A percentile compares a stretch with the other conserved stretches of the same genome.
Evolutionary conservation across 75 land plant species (phyloP).

Genomic region (Pseudotsuga menziesii): DNA sequence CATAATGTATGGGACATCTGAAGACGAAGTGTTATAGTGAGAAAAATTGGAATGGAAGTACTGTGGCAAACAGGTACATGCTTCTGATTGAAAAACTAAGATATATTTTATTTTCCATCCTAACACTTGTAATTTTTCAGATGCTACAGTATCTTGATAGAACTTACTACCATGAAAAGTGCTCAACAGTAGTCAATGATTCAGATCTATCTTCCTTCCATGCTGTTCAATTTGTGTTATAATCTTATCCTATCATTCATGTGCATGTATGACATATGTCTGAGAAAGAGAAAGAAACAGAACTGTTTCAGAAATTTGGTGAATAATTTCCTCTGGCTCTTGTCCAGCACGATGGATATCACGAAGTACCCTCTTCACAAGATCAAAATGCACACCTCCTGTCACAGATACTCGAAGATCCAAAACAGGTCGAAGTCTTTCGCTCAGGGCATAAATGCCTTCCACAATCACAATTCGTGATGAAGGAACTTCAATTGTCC

Average conservation of each 20-base stretch:
- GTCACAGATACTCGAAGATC: constrained; percentile 86
- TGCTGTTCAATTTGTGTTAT: neutral
- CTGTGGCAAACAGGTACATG: no score
- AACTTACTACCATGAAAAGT: neutral
- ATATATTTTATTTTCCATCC: neutral
- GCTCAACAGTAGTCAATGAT: neutral
- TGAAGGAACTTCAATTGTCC: constrained; percentile 78
- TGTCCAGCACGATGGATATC: constrained; percentile 95
- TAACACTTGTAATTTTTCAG: neutral
- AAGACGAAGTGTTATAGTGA: no score
- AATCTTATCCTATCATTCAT: neutral
- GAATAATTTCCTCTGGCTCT: constrained; percentile 93
- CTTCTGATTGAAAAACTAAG: no score
- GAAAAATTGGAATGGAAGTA: no score
- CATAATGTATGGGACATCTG: no score
- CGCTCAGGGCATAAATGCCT: constrained; percentile 91
- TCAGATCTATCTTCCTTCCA: neutral
- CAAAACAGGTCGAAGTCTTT: constrained; percentile 70
- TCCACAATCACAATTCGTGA: constrained; percentile 83
- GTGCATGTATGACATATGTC: neutral
- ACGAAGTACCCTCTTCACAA: constrained; percentile 82
- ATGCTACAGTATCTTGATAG: neutral
- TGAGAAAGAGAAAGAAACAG: neutral
- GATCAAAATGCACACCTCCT: constrained; percentile 94
- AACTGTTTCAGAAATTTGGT: constrained; percentile 87